These are phyloP conservation scores for Macrocystidia cucumis DNA, from an alignment of 1,284 basidiomycete genomes.

Conservation along the genomic window DNA sequence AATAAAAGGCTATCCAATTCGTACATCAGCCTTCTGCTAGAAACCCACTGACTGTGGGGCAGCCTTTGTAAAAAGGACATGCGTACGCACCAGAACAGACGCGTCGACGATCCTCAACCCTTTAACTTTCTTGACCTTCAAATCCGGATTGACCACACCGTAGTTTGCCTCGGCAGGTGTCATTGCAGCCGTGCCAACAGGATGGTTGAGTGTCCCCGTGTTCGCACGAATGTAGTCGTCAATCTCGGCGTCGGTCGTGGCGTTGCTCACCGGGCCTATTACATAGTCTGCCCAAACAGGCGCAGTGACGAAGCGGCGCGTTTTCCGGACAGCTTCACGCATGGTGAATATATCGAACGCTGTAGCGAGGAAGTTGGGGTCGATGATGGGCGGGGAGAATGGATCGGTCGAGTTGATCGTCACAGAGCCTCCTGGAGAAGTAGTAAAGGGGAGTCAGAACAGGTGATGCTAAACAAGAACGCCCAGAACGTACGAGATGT, in stretches of 20 bases:
- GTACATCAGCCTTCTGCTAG: no score
- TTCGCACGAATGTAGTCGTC: constrained; percentile 16
- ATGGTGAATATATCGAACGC: constrained; percentile 28
- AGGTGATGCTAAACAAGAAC: background rate
- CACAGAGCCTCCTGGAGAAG: constrained; percentile 24
- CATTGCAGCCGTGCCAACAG: constrained; percentile 22
- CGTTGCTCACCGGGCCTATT: constrained; percentile 13
- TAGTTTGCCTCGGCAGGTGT: constrained; percentile 15
- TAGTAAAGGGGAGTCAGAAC: background rate
- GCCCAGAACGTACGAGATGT: constrained; percentile 9
- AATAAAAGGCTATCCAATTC: constrained; percentile 14
- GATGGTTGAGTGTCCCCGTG: constrained; percentile 14
- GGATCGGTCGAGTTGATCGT: constrained; percentile 24
- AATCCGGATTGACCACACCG: constrained; percentile 29
- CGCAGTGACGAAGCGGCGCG: constrained; percentile 22
- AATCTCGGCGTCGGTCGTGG: constrained; percentile 12
- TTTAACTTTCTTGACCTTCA: constrained; percentile 28
- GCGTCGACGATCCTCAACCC: constrained; percentile 34
- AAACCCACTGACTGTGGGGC: no score
- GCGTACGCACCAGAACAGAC: constrained; percentile 22
- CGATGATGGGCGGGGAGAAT: constrained; percentile 29
- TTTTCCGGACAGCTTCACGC: constrained; percentile 22
- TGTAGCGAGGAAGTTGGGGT: constrained; percentile 25
- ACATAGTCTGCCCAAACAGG: constrained; percentile 27
- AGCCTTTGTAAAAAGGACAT: background rate